Conservation (phyloP, 169 alveolate genomes). For the Eimeria sp. region DNA sequence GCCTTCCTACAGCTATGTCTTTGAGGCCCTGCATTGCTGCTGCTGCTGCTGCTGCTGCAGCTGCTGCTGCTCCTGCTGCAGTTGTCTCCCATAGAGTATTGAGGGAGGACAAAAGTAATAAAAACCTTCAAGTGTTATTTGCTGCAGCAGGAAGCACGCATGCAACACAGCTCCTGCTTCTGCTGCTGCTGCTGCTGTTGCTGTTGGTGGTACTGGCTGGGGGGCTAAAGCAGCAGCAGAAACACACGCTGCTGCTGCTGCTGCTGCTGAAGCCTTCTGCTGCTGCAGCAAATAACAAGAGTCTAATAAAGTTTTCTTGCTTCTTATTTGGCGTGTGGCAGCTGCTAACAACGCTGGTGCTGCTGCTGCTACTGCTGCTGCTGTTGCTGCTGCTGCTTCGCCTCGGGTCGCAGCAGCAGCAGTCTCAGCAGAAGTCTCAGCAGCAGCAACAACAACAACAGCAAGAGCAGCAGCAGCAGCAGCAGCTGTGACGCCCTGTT, state of each 20-base stretch:
- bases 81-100: background rate
- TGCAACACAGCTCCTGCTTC: background rate
- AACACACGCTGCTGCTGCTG: background rate
- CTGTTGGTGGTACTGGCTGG: background rate
- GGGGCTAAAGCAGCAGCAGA: no score
- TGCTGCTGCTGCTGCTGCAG: conserved; percentile 4
- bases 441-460: background rate
- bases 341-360: conserved; percentile 1
- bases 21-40: conserved; percentile 11
- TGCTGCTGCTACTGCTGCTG: background rate
- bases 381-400: background rate
- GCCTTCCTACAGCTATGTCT: background rate
- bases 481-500: background rate
- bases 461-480: conserved; percentile 23
- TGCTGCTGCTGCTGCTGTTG: background rate
- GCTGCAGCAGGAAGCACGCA: background rate
- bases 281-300: background rate
- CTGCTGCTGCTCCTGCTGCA: conserved; percentile 4
- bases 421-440: background rate
- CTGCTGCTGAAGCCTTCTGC: background rate
- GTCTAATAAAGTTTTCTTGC: no score
- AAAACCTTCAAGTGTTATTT: no score
- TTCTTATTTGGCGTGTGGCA: background rate
- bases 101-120: no score
- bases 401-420: background rate